A percentile compares a stretch with the other conserved stretches of the same genome.
These are phyloP conservation scores for Eucalyptus melliodora DNA, from an alignment of 345 rosid species.

Conservation along the genomic window DNA sequence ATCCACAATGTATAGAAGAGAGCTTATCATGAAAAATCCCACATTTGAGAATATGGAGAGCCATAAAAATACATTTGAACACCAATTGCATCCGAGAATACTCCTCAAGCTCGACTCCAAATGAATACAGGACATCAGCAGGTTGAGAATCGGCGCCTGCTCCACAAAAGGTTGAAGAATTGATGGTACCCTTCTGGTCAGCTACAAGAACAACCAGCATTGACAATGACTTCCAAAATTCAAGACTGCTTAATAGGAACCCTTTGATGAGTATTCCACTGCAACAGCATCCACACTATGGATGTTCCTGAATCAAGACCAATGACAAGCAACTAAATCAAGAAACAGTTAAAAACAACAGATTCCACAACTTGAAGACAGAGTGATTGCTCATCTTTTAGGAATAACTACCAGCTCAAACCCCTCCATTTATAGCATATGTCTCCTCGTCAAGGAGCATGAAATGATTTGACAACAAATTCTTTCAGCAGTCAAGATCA, in stretches of 20 bases:
- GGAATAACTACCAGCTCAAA: background rate
- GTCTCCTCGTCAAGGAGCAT: background rate
- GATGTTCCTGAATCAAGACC: constrained; percentile 45
- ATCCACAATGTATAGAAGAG: background rate
- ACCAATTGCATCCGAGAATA: background rate
- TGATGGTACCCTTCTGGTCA: background rate
- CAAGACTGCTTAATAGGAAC: background rate
- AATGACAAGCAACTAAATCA: background rate
- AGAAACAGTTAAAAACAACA: background rate
- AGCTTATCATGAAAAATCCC: background rate
- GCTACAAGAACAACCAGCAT: background rate
- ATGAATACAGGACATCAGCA: background rate
- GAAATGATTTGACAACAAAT: background rate
- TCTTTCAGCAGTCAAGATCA: background rate
- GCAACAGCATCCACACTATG: constrained; percentile 80
- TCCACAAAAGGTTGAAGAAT: background rate
- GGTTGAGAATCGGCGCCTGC: background rate
- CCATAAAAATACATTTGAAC: background rate
- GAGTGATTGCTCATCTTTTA: background rate
- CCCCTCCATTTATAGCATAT: background rate
- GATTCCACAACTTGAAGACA: background rate
- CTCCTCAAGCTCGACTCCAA: background rate
- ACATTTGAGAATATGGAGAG: background rate
- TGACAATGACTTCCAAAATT: background rate
- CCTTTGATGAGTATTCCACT: constrained; percentile 53